Conservation (phyloP, 192 early-diverging fungal genomes). For the Coemansia sp. region DNA sequence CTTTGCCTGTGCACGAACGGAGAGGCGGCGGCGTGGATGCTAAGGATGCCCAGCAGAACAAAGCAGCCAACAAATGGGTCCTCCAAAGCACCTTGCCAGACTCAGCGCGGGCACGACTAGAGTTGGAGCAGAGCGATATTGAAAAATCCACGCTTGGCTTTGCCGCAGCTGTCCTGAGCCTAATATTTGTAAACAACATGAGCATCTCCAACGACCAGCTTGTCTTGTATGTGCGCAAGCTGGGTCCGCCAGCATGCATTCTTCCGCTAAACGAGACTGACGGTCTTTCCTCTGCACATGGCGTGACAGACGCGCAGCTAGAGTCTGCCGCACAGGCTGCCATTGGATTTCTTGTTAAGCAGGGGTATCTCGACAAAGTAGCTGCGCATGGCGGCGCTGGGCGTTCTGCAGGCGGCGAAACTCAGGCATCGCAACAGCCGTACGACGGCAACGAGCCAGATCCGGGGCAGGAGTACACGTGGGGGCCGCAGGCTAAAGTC, state of each 20-base stretch:
- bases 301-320: constrained; percentile 30
- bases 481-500: constrained; percentile 46
- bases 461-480: constrained; percentile 29
- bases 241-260: constrained; percentile 37
- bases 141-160: constrained; percentile 29
- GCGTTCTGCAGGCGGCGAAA: constrained; percentile 8
- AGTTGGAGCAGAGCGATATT: constrained; percentile 20
- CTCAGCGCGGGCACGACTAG: constrained; percentile 18
- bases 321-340: constrained; percentile 37
- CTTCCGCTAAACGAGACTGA: constrained; percentile 1
- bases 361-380: constrained; percentile 38
- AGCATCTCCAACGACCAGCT: constrained; percentile 44
- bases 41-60: background rate
- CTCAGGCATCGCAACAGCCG: constrained; percentile 37
- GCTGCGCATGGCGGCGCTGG: background rate
- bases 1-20: constrained; percentile 40
- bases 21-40: constrained; percentile 3
- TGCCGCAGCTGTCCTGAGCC: constrained; percentile 44
- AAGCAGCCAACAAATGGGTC: constrained; percentile 34
- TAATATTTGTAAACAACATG: constrained; percentile 55
- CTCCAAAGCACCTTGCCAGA: constrained; percentile 43
- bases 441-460: constrained; percentile 10
- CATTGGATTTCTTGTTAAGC: constrained; percentile 22
- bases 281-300: background rate
- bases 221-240: constrained; percentile 42